Base-by-base conservation (phyloP, 2,329 filamentous ascomycete genomes). In the Pseudogymnoascus sp. region DNA sequence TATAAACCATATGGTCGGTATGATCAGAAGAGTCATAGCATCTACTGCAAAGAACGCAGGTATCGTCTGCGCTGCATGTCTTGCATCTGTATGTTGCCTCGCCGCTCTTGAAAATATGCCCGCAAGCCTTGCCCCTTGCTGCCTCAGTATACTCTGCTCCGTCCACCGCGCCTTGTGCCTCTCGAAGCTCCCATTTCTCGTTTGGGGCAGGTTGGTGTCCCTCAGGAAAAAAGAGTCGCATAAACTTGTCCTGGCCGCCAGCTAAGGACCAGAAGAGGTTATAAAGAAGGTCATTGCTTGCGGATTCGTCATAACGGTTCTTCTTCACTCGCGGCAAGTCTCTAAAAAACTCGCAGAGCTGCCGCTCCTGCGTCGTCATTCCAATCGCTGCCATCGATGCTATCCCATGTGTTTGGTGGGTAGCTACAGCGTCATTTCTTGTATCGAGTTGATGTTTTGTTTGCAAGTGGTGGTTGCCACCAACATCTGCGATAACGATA, bases 21-120 rank as follows among this genome's bases (percentile, higher is more conserved):
- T 99, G 94, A 71, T 99, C 93, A 39, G 93, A 97, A 26, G 92
- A 86, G 71, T 97, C 91, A 73, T 96, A 99, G 76, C 94, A 99
- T 67, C 88, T 87, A 70, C 90, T 91, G 77, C 94, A 99, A 13
- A 99, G 82, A 58, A 94, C 93, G 74, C 93, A 97, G 0, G 94
- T 97, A 66, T 97, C 93, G 74, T 99, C 95, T 47, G 88, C 86
- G 57, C 91, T 91, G 74, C 94, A 99, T 8, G 93, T 97, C 69
- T 92, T 89, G 80, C 94, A 99, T 69, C 88, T 84, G 74, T 97
- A 99, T 63, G 91, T 93, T 62, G 92, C 92, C 78, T 99, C 94
- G 59, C 93, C 94, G 11, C 84, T 82, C 75, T 93, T 93, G 81
- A 99, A 96, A 65, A 99, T 97, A 77, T 99, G 95, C 3, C 94